These are phyloP conservation scores for Stropharia rugosoannulata DNA, from an alignment of 768 basidiomycete genomes.

Conservation along the genomic window DNA sequence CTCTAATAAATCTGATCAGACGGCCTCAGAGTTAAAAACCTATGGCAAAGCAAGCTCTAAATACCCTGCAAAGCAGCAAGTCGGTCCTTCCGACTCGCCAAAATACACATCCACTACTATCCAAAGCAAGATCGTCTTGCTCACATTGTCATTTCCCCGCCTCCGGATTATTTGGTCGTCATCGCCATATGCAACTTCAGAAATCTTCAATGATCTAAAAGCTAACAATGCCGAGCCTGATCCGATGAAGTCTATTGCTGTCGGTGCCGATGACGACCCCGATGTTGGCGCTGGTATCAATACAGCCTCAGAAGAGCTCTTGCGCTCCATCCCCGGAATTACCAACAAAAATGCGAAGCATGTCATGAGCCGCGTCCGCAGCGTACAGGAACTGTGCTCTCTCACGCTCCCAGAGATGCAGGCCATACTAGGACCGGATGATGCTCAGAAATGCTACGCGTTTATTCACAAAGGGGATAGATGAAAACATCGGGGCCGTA, in stretches of 20 bases:
- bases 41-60: constrained; percentile 62
- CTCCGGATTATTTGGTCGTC: constrained; percentile 97
- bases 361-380: constrained; percentile 79
- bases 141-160: constrained; percentile 88
- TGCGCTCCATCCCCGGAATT: constrained; percentile 82
- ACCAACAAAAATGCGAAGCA: constrained; percentile 81
- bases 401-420: constrained; percentile 62
- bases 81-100: constrained; percentile 24
- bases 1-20: constrained; percentile 32
- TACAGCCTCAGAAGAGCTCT: constrained; percentile 75
- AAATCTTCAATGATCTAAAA: constrained; percentile 94
- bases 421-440: constrained; percentile 75
- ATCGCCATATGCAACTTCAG: constrained; percentile 87
- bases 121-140: constrained; percentile 90
- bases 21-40: constrained; percentile 63
- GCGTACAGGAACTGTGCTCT: constrained; percentile 72
- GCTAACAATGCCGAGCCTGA: constrained; percentile 78
- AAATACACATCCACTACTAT: constrained; percentile 50
- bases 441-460: constrained; percentile 75
- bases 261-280: constrained; percentile 79
- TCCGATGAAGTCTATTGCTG: constrained; percentile 64
- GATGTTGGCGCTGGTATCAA: constrained; percentile 70
- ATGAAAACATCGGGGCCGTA: background rate
- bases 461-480: constrained; percentile 78
- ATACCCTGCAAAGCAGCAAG: constrained; percentile 55